Percentiles rank a stretch among this genome's conserved stretches.
phyloP scores from a whole-genome alignment of 805 yeast species.

The Limtongozyma cylindracea region DNA sequence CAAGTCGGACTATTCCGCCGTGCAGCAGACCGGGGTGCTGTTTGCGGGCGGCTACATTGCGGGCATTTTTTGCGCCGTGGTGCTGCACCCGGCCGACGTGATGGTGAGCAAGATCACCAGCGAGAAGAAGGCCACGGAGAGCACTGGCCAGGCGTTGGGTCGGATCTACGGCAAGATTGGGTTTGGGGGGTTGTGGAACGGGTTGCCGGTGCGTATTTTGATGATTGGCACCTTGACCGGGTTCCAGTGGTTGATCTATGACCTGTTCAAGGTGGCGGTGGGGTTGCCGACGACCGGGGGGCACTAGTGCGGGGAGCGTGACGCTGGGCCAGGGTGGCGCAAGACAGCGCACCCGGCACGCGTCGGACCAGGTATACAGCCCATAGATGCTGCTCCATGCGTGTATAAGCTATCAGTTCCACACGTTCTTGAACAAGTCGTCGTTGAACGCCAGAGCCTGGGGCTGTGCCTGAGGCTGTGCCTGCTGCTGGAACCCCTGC shows the following conservation, averaged over 20 bases:
- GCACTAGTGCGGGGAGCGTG: constrained; percentile 3
- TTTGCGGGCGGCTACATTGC: constrained; percentile 93
- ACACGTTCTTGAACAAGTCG: constrained; percentile 44
- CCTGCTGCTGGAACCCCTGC: too few relatives aligned
- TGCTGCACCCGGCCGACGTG: constrained; percentile 98
- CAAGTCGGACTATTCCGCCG: constrained; percentile 39
- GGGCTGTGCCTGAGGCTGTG: too few relatives aligned
- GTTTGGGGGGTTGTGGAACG: constrained; percentile 83
- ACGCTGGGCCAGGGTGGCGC: not conserved
- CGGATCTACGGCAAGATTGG: constrained; percentile 73
- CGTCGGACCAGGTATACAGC: not conserved
- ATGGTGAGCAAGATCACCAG: constrained; percentile 86
- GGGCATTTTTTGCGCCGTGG: constrained; percentile 88
- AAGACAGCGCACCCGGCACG: not conserved
- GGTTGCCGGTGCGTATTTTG: constrained; percentile 77
- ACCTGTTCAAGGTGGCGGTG: constrained; percentile 80
- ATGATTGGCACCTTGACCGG: constrained; percentile 98
- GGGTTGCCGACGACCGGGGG: constrained; percentile 90
- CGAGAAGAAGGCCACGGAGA: constrained; percentile 38
- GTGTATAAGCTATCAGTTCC: constrained; percentile 13
- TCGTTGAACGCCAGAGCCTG: constrained; percentile 27
- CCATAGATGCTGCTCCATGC: not conserved
- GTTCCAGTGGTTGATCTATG: constrained; percentile 91
- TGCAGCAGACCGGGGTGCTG: constrained; percentile 83
- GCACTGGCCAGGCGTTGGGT: constrained; percentile 35